Conservation (phyloP, 257 asterid species). For the Solanum dulcamara region DNA sequence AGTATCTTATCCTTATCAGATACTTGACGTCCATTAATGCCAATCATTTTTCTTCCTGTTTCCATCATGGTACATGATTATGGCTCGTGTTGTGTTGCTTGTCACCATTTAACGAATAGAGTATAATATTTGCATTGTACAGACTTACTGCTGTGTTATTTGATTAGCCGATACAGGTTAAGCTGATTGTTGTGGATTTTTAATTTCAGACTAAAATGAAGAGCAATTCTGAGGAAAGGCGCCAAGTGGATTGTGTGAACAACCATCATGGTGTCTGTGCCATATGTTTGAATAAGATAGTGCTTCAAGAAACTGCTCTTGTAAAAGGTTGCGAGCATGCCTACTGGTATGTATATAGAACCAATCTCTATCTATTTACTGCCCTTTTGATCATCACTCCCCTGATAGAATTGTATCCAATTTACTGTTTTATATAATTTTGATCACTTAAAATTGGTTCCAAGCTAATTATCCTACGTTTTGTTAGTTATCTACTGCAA, state of each 20-base stretch:
- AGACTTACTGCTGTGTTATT: background rate
- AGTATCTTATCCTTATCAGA: background rate
- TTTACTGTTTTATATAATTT: background rate
- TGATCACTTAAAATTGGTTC: background rate
- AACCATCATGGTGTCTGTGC: constrained; percentile 66
- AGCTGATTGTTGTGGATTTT: constrained; percentile 2
- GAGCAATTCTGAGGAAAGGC: constrained; percentile 21
- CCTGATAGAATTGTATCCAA: background rate
- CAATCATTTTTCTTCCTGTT: background rate
- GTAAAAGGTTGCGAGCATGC: constrained; percentile 99
- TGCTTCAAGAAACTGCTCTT: constrained; percentile 80
- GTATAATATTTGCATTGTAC: background rate
- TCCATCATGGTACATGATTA: background rate
- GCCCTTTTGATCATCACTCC: background rate
- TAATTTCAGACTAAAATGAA: constrained; percentile 26
- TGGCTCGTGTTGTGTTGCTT: background rate
- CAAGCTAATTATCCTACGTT: background rate
- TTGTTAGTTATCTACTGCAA: background rate
- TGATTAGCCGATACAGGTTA: background rate
- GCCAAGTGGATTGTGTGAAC: constrained; percentile 9
- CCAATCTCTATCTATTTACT: constrained; percentile 3
- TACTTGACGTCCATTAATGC: background rate
- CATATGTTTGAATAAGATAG: constrained; percentile 63
- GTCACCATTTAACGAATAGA: background rate
- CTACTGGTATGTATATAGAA: constrained; percentile 66